Evolutionary conservation across 257 asterid genomes (phyloP).

Genomic region (Catharanthus roseus): DNA sequence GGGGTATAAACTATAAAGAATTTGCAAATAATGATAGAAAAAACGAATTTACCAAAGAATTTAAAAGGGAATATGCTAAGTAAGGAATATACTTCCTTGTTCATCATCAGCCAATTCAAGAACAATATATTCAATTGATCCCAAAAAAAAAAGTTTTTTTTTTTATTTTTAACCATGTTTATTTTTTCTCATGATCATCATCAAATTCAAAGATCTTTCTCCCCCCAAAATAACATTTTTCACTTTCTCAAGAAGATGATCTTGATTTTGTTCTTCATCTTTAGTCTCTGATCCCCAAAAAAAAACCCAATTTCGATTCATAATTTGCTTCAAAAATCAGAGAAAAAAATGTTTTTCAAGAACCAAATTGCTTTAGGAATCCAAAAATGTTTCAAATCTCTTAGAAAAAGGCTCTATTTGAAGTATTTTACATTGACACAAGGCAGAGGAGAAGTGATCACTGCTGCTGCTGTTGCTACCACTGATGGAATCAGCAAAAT

Average conservation of each 20-base stretch:
- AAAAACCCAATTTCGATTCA: not conserved
- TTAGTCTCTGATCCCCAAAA: not conserved
- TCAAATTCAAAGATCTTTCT: too few species aligned
- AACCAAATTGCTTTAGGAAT: conserved; percentile 3
- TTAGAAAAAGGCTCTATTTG: not conserved
- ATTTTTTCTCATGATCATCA: too few species aligned
- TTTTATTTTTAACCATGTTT: too few species aligned
- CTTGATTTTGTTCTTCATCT: not conserved
- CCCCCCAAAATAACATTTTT: too few species aligned
- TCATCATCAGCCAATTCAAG: not conserved
- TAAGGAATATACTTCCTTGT: not conserved
- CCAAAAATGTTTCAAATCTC: not conserved
- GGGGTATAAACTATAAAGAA: too few species aligned
- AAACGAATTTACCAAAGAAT: not conserved
- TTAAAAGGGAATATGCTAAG: conserved; percentile 12
- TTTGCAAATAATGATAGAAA: not conserved
- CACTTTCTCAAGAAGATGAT: not conserved
- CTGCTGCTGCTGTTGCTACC: conserved; percentile 3
- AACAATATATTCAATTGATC: not conserved
- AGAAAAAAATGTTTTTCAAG: conserved; percentile 1
- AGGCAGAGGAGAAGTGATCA: not conserved
- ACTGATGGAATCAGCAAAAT: not conserved
- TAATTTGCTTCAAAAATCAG: not conserved
- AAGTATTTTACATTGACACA: not conserved
- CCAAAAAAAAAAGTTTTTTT: not conserved